Percentiles rank a stretch among this genome's conserved stretches.
Conservation (phyloP, 495 filamentous ascomycete species). For the Penicillium cataractarum region DNA sequence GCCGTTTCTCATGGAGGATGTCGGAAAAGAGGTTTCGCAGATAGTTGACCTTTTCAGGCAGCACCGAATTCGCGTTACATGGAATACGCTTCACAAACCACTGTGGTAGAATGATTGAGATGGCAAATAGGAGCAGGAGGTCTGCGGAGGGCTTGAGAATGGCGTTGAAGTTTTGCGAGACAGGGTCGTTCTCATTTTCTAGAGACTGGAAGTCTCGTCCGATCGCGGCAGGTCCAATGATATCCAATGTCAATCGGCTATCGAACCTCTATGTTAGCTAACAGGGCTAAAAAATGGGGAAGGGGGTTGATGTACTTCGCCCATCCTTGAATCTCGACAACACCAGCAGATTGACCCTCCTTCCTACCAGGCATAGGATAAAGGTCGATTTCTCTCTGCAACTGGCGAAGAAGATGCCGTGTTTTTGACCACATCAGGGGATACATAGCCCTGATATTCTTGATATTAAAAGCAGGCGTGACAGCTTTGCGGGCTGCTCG, state of each 20-base stretch:
- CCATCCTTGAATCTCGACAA: constrained; percentile 68
- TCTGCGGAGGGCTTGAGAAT: constrained; percentile 50
- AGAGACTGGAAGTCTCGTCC: constrained; percentile 76
- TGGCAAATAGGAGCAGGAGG: constrained; percentile 42
- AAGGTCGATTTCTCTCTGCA: constrained; percentile 38
- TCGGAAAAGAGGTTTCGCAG: constrained; percentile 65
- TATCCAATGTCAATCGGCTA: constrained; percentile 73
- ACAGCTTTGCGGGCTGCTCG: constrained; percentile 67
- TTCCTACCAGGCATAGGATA: constrained; percentile 37
- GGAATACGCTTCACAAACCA: constrained; percentile 56
- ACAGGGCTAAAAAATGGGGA: background rate
- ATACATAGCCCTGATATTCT: constrained; percentile 79
- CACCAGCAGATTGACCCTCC: constrained; percentile 38
- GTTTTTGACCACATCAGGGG: constrained; percentile 71
- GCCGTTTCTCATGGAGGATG: constrained; percentile 64
- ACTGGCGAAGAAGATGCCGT: constrained; percentile 34
- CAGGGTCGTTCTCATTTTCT: constrained; percentile 58
- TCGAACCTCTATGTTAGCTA: background rate
- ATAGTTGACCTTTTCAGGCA: constrained; percentile 53
- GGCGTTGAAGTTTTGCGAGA: constrained; percentile 64
- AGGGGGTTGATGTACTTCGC: constrained; percentile 44
- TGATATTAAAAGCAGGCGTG: constrained; percentile 75
- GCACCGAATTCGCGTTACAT: constrained; percentile 63
- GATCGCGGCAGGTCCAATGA: constrained; percentile 79
- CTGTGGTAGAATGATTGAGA: constrained; percentile 46